Percentiles rank a stretch among this genome's conserved stretches.
Conservation (phyloP, 805 yeast genomes). For the Candida insectorum region DNA sequence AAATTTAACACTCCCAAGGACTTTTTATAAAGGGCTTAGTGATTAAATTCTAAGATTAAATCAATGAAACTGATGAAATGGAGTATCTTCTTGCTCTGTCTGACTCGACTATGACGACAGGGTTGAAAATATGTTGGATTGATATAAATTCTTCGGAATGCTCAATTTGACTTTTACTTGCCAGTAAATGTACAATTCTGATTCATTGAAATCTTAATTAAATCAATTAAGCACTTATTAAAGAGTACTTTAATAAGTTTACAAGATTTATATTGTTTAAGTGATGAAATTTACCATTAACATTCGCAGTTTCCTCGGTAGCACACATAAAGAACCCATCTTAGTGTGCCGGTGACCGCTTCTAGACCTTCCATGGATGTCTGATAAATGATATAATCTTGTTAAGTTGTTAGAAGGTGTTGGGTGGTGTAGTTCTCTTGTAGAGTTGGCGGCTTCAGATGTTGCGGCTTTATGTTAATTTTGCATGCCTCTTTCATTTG, state of each 20-base stretch:
- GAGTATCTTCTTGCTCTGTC: slow-evolving; percentile 88
- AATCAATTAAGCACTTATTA: slow-evolving; percentile 25
- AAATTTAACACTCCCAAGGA: slow-evolving; percentile 2
- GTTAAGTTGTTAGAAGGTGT: no score
- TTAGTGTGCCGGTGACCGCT: slow-evolving; percentile 85
- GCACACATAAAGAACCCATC: slow-evolving; percentile 82
- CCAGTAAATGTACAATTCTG: slow-evolving; percentile 75
- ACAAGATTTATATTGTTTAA: slow-evolving; percentile 18
- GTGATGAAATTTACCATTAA: slow-evolving; percentile 75
- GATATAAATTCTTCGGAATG: slow-evolving; percentile 26
- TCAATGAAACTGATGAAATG: slow-evolving; percentile 39
- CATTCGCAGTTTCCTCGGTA: slow-evolving; percentile 98
- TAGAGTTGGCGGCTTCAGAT: no score
- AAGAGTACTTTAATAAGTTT: slow-evolving; percentile 7
- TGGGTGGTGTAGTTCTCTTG: no score
- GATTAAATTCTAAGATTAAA: slow-evolving; percentile 3
- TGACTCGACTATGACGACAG: slow-evolving; percentile 91
- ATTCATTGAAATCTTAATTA: slow-evolving; percentile 31
- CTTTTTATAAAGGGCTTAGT: slow-evolving; percentile 11
- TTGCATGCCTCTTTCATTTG: no score
- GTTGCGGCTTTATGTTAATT: no score
- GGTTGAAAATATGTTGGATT: slow-evolving; percentile 53
- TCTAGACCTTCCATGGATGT: slow-evolving; percentile 87
- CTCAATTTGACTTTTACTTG: slow-evolving; percentile 70
- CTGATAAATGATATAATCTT: slow-evolving; percentile 55